Evolutionary conservation across 306 rosid genomes (phyloP).

Genomic region (Delonix regia): DNA sequence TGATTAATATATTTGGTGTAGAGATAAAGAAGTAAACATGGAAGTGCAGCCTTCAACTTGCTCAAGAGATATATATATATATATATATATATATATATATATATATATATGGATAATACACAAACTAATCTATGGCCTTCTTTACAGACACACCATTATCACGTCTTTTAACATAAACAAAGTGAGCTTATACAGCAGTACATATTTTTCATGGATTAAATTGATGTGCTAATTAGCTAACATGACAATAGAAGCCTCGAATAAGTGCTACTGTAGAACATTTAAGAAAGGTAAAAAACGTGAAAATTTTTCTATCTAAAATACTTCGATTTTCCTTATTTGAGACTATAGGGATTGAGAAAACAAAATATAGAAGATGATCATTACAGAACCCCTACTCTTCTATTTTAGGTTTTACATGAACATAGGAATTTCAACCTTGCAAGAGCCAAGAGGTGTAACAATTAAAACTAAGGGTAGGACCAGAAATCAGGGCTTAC

Average conservation of each 20-base stretch:
- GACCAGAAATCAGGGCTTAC: slow-evolving; percentile 8
- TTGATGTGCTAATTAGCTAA: slow-evolving; percentile 13
- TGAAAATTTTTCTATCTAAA: neutral
- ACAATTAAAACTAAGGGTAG: neutral
- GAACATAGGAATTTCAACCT: neutral
- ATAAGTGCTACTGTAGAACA: neutral
- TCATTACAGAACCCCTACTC: neutral
- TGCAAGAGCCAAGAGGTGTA: neutral
- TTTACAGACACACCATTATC: neutral
- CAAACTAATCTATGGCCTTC: slow-evolving; percentile 14
- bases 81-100: too few relatives aligned
- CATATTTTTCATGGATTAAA: neutral
- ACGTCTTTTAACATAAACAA: slow-evolving; percentile 17
- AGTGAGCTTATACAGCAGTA: slow-evolving; percentile 9
- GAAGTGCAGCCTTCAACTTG: slow-evolving; percentile 13
- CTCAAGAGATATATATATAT: too few relatives aligned
- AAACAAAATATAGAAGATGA: neutral
- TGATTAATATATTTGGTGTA: neutral
- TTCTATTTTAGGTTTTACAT: neutral
- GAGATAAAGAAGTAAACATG: neutral
- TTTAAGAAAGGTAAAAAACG: slow-evolving; percentile 3
- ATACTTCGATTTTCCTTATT: neutral
- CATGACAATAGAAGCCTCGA: neutral
- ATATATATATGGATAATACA: neutral
- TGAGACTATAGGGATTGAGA: neutral